Evolutionary conservation across 495 filamentous ascomycete genomes (phyloP), one percentile per base, ranked within the genome.

Genomic region (Saxophila tyrrhenica): DNA sequence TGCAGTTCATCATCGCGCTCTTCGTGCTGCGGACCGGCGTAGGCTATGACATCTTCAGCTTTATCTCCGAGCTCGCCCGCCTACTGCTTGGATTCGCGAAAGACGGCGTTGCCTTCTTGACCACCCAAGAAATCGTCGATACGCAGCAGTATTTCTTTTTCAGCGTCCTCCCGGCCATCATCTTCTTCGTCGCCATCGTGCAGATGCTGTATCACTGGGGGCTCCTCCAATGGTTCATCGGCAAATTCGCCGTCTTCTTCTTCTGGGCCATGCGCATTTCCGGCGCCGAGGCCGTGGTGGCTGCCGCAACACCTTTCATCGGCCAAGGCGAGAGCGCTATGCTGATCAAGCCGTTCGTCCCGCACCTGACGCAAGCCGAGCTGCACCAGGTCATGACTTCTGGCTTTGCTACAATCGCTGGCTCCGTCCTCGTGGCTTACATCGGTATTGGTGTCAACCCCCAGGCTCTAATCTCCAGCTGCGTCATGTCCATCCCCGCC

Each of bases 291-390:
- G 87, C 89, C 21, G 85, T 95, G 25, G 89, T 95, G 24, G 89
- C 89, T 25, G 85, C 89, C 42, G 89, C 89, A n/a, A 89, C 89
- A 3, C 89, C 89, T 0, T 95, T 95, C 70, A 90, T 95, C 59
- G 89, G 89, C 25, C 89, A 92, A 71, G 89, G 89, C 58, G 89
- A 95, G 73, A 89, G 85, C 8, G 89, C 86, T 32, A 91, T 95
- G 84, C 72, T 95, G 48, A 88, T 95, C 71, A 80, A 81, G 38
- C 88, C 88, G 7, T 95, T 90, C 68, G 79, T 95, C 45, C 70
- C 83, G 5, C 79, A 92, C 66, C 73, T 94, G 54, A 95, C 89
- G 38, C 68, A 78, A 60, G 87, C 87, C 52, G 89, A 95, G 67
- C 67, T 95, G 24, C 89, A 95, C 67, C 89, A 95, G 67, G 72